Evolutionary conservation across 768 basidiomycete species (phyloP).

Genomic region (Tubosaeta sp.): DNA sequence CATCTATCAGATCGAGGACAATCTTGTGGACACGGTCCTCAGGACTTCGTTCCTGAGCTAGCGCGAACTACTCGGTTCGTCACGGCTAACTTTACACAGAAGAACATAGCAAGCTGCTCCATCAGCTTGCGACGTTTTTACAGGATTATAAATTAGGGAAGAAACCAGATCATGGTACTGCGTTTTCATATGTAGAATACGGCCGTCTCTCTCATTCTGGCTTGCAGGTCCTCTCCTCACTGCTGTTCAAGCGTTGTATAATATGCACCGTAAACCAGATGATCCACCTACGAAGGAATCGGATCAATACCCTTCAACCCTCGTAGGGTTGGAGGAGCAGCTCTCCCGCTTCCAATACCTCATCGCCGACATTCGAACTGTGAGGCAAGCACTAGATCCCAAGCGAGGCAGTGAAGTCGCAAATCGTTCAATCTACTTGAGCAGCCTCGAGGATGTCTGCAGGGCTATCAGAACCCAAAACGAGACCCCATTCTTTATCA

Average conservation of each 20-base stretch:
- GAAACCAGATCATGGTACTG: background rate
- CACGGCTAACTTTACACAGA: background rate
- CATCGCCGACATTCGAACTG: background rate
- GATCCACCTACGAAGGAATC: too few relatives aligned
- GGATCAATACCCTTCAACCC: background rate
- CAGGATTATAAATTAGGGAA: background rate
- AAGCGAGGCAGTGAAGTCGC: background rate
- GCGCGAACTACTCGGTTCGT: background rate
- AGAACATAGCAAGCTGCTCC: background rate
- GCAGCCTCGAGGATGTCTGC: background rate
- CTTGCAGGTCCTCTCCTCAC: background rate
- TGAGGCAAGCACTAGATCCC: background rate
- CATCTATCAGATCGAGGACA: background rate
- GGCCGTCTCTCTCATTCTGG: background rate
- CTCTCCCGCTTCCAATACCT: background rate
- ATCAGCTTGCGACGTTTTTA: background rate
- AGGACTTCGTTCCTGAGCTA: background rate
- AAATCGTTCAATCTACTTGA: background rate
- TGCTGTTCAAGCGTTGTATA: background rate
- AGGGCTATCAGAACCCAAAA: background rate
- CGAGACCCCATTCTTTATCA: background rate
- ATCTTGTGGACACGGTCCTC: background rate
- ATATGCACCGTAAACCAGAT: background rate
- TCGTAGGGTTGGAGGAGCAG: background rate
- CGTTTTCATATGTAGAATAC: background rate